Conservation (phyloP, 2,329 filamentous ascomycete genomes). For the Aureobasidium sp. region DNA sequence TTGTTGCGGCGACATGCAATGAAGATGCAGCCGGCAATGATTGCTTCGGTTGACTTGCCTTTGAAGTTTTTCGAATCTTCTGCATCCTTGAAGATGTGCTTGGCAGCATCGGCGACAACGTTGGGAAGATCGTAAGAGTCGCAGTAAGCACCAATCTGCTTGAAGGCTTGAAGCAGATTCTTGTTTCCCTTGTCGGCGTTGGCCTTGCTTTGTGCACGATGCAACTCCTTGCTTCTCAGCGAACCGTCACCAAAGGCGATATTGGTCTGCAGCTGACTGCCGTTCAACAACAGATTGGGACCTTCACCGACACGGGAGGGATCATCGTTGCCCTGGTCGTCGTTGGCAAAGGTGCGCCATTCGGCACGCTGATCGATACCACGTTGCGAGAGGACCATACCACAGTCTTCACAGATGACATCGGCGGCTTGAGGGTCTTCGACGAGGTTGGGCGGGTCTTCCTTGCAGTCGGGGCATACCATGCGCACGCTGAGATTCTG, state of each 20-base stretch:
- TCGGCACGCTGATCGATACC: conserved; percentile 95
- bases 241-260: conserved; percentile 77
- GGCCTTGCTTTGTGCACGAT: conserved; percentile 76
- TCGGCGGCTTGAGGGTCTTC: conserved; percentile 92
- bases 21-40: conserved; percentile 95
- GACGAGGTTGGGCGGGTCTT: conserved; percentile 82
- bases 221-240: conserved; percentile 65
- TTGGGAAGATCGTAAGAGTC: conserved; percentile 77
- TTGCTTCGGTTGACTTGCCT: conserved; percentile 86
- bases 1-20: conserved; percentile 89
- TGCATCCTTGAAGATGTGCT: conserved; percentile 90
- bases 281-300: conserved; percentile 81
- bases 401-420: conserved; percentile 87
- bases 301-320: conserved; percentile 96
- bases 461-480: conserved; percentile 84
- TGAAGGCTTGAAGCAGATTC: conserved; percentile 71
- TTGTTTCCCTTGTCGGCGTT: conserved; percentile 79
- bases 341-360: conserved; percentile 98
- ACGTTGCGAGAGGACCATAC: conserved; percentile 80
- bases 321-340: conserved; percentile 93
- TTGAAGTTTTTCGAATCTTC: conserved; percentile 92
- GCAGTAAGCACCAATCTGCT: conserved; percentile 80
- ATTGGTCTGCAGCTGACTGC: conserved; percentile 78
- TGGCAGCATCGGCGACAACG: conserved; percentile 79
- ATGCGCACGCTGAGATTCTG: conserved; percentile 83